These are phyloP conservation scores for Talaromyces sp. DNA, from an alignment of 2,329 filamentous ascomycete genomes.

Conservation along the genomic window DNA sequence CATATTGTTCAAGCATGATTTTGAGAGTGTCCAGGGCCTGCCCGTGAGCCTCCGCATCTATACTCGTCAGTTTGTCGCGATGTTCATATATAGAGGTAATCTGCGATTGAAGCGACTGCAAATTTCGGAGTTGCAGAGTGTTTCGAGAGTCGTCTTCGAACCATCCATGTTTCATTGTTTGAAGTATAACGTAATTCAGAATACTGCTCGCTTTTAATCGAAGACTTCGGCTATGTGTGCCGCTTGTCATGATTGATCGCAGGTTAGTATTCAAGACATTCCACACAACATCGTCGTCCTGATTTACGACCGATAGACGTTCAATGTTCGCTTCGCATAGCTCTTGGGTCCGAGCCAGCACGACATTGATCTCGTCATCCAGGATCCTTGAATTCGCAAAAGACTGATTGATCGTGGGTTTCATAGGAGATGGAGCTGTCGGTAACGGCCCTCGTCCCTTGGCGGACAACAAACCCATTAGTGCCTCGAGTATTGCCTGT, in stretches of 20 bases:
- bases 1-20: constrained; percentile 78
- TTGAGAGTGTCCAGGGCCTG: constrained; percentile 74
- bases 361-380: constrained; percentile 46
- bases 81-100: constrained; percentile 56
- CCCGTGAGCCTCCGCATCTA: constrained; percentile 74
- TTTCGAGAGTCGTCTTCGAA: constrained; percentile 45
- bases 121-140: constrained; percentile 65
- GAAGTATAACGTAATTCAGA: constrained; percentile 43
- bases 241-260: constrained; percentile 41
- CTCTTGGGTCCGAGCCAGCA: constrained; percentile 68
- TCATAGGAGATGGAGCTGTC: constrained; percentile 49
- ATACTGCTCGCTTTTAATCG: constrained; percentile 57
- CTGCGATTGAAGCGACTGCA: constrained; percentile 61
- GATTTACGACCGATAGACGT: constrained; percentile 63
- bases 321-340: constrained; percentile 69
- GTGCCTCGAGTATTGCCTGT: constrained; percentile 66
- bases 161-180: constrained; percentile 39
- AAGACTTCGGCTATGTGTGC: constrained; percentile 33
- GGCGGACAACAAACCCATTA: constrained; percentile 62
- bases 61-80: constrained; percentile 53
- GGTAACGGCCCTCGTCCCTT: constrained; percentile 41
- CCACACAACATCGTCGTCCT: constrained; percentile 68
- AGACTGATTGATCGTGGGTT: constrained; percentile 23
- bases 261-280: constrained; percentile 55
- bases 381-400: constrained; percentile 38